A percentile compares a stretch with the other conserved stretches of the same genome.
Evolutionary conservation across 768 basidiomycete species (phyloP).

Genomic region (Rhodocollybia butyracea): DNA sequence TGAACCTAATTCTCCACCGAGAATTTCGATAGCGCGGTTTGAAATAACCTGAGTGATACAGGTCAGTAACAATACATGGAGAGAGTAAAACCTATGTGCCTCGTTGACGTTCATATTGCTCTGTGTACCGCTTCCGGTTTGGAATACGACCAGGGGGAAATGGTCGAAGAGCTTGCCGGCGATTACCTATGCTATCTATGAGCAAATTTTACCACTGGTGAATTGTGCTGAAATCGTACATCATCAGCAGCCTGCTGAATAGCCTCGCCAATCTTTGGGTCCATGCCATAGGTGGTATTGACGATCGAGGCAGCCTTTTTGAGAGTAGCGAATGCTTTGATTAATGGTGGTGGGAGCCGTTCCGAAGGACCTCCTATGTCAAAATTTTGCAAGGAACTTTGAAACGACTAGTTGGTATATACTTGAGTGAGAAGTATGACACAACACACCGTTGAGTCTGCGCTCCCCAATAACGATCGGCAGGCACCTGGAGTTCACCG

Average conservation of each 20-base stretch:
- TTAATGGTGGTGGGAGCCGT: slow-evolving; percentile 89
- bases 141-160: slow-evolving; percentile 98
- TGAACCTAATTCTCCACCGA: slow-evolving; percentile 92
- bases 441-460: slow-evolving; percentile 84
- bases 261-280: slow-evolving; percentile 80
- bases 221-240: slow-evolving; percentile 36
- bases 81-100: slow-evolving; percentile 36
- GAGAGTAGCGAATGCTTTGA: slow-evolving; percentile 95
- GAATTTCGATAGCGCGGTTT: slow-evolving; percentile 94
- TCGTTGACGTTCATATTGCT: slow-evolving; percentile 99
- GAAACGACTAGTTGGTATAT: neutral
- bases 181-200: slow-evolving; percentile 68
- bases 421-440: neutral
- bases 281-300: slow-evolving; percentile 87
- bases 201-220: neutral
- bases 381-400: slow-evolving; percentile 92
- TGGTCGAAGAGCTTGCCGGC: slow-evolving; percentile 91
- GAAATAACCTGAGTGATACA: slow-evolving; percentile 74
- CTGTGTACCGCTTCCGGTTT: slow-evolving; percentile 98
- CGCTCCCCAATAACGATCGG: slow-evolving; percentile 93
- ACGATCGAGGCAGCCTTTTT: slow-evolving; percentile 96
- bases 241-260: slow-evolving; percentile 95
- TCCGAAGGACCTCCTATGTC: slow-evolving; percentile 96
- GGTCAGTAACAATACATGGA: neutral
- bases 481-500: slow-evolving; percentile 88